A percentile compares a stretch with the other conserved stretches of the same genome.
phyloP scores from a whole-genome alignment of 805 yeast genomes.

The Starmerella stigmatis region DNA sequence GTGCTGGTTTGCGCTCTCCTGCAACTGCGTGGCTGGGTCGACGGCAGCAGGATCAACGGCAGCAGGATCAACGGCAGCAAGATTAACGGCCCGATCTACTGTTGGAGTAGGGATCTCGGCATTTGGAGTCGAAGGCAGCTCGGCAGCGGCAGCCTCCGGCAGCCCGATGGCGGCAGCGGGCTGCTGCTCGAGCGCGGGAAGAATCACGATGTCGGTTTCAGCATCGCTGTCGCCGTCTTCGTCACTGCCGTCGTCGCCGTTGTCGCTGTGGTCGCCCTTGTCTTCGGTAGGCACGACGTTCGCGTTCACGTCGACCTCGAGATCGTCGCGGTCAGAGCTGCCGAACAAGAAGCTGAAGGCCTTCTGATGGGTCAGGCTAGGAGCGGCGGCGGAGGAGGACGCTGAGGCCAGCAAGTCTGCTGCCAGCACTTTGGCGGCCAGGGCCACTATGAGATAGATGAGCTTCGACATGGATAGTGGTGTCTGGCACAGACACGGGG shows the following conservation, averaged over 20 bases:
- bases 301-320: slow-evolving; percentile 10
- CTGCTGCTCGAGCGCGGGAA: too few species aligned
- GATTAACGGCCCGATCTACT: background rate
- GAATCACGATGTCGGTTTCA: too few species aligned
- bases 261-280: background rate
- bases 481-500: background rate
- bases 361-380: background rate
- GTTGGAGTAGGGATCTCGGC: background rate
- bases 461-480: background rate
- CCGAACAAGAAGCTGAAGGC: slow-evolving; percentile 8
- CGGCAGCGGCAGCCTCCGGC: too few species aligned
- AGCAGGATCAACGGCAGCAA: too few species aligned
- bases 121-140: too few species aligned
- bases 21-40: too few species aligned
- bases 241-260: background rate
- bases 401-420: too few species aligned
- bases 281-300: background rate
- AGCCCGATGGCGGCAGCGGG: too few species aligned
- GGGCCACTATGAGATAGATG: background rate
- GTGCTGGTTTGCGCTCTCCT: too few species aligned
- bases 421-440: too few species aligned
- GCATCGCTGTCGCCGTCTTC: background rate
- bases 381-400: background rate
- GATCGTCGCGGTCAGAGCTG: slow-evolving; percentile 7
- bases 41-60: too few species aligned